Evolutionary conservation across 768 basidiomycete genomes (phyloP).

Genomic region (Boletus tylopilopsis): DNA sequence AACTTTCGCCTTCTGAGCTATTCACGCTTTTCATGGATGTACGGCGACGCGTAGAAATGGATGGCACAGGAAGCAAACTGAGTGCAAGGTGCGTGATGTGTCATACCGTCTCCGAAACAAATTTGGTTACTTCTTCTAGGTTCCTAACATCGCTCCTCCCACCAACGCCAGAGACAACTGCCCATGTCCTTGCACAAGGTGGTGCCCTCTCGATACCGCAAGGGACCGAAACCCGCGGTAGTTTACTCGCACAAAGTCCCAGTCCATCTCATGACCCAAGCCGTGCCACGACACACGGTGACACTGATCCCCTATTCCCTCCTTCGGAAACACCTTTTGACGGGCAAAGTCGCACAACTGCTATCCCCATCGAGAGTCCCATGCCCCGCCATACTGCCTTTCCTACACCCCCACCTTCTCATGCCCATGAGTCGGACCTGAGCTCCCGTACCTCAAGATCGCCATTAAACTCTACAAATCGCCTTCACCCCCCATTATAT

Average conservation of each 20-base stretch:
- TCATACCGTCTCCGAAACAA: not conserved
- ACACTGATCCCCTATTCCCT: not conserved
- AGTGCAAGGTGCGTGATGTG: slow-evolving; percentile 13
- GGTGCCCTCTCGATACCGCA: slow-evolving; percentile 34
- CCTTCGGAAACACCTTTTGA: not conserved
- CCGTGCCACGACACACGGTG: not conserved
- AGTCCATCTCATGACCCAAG: not conserved
- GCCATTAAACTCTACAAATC: slow-evolving; percentile 21
- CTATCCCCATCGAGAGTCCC: slow-evolving; percentile 18
- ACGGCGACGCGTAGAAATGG: slow-evolving; percentile 71
- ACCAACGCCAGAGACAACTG: slow-evolving; percentile 64
- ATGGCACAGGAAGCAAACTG: slow-evolving; percentile 38
- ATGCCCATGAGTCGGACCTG: slow-evolving; percentile 13
- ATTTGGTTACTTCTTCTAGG: slow-evolving; percentile 7
- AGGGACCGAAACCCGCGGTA: not conserved
- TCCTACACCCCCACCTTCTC: slow-evolving; percentile 21
- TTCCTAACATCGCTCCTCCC: slow-evolving; percentile 76
- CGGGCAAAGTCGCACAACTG: slow-evolving; percentile 9
- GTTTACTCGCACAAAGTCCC: not conserved
- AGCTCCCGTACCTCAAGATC: slow-evolving; percentile 29
- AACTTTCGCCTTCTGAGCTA: slow-evolving; percentile 66
- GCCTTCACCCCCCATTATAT: not conserved
- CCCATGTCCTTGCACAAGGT: slow-evolving; percentile 66
- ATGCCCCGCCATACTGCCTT: slow-evolving; percentile 7
- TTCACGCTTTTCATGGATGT: slow-evolving; percentile 69